Base-by-base conservation (phyloP, 139 green algal genomes). In the Gonium pectorale region DNA sequence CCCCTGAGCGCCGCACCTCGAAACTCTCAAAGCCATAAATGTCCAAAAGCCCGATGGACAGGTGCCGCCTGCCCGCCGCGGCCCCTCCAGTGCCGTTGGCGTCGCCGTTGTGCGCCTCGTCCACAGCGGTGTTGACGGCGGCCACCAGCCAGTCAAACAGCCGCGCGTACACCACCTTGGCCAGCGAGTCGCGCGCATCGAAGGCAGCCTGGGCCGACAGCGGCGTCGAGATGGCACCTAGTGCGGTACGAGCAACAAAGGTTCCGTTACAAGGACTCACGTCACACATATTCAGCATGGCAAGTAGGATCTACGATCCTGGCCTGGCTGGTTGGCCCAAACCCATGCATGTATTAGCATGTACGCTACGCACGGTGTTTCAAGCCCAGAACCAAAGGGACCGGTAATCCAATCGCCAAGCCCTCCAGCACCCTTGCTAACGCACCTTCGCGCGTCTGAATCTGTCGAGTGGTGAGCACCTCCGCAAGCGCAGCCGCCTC, bases 1-100 rank as follows among this genome's bases (percentile, higher is more conserved):
- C 13, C 13, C 13, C 13, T 13, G 13, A 56, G 17, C 13, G n/a
- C 3, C 75, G 6, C 75, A 82, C 78, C 63, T 94, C 93, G 89
- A 98, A 98, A 31, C 83, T 91, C 91, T 99, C 96, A 86, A 99
- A 99, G 49, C 96, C 97, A 80, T 99, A 99, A 81, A 99, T 99
- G 83, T 99, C 97, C 54, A 99, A 92, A 80, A 98, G 91, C 60
- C 96, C 96, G 26, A 98, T 93, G 4, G 93, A 84, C 11, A 84
- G 62, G 43, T 73, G 62, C 46, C n/a, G 26, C 33, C 43, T 44
- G 0, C 0, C 1, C 40, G 43, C 68, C 1, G 56, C 60, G 60
- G 7, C 62, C 3, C 41, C 62, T 5, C 9, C 43, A 5, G 33
- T 13, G 7, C 43, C 44, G 33, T 37, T n/a, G 19, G 40, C 54